Evolutionary conservation across 2,329 filamentous ascomycete species (phyloP).

Genomic region (Ophidiomyces ophidiicola): DNA sequence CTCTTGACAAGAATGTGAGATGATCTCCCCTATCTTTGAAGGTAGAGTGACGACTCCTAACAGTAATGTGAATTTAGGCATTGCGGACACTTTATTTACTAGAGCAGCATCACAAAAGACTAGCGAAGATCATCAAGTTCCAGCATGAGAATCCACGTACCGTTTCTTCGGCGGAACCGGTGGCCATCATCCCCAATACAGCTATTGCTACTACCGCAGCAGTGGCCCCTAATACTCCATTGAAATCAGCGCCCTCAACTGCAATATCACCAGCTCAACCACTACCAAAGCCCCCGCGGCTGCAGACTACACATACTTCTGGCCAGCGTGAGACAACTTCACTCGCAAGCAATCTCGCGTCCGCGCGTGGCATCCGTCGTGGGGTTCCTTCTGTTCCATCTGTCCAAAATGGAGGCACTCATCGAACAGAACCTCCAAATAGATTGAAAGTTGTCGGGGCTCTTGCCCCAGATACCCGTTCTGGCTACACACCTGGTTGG

Average conservation of each 20-base stretch:
- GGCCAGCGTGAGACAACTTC: conserved; percentile 59
- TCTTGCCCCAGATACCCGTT: conserved; percentile 16
- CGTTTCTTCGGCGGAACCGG: conserved; percentile 7
- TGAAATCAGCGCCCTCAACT: conserved; percentile 14
- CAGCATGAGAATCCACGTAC: conserved; percentile 43
- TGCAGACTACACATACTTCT: conserved; percentile 32
- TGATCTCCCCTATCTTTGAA: neutral
- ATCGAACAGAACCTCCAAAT: conserved; percentile 47
- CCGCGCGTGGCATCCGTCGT: conserved; percentile 64
- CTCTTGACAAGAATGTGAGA: conserved; percentile 46
- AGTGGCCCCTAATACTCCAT: conserved; percentile 14
- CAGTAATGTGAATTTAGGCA: conserved; percentile 50
- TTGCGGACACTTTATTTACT: conserved; percentile 72
- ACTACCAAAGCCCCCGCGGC: conserved; percentile 29
- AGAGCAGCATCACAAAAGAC: conserved; percentile 72
- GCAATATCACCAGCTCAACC: conserved; percentile 23
- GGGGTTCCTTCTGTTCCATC: conserved; percentile 60
- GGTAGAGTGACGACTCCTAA: neutral
- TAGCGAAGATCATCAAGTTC: conserved; percentile 68
- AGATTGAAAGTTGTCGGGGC: conserved; percentile 23
- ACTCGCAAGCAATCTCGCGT: conserved; percentile 78
- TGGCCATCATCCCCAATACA: neutral
- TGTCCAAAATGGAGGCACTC: conserved; percentile 60
- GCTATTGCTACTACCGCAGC: conserved; percentile 8
- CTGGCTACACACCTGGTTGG: conserved; percentile 9